Evolutionary conservation across 768 basidiomycete genomes (phyloP), one percentile per base, ranked within the genome.

Genomic region (Thelephora ganbajun): DNA sequence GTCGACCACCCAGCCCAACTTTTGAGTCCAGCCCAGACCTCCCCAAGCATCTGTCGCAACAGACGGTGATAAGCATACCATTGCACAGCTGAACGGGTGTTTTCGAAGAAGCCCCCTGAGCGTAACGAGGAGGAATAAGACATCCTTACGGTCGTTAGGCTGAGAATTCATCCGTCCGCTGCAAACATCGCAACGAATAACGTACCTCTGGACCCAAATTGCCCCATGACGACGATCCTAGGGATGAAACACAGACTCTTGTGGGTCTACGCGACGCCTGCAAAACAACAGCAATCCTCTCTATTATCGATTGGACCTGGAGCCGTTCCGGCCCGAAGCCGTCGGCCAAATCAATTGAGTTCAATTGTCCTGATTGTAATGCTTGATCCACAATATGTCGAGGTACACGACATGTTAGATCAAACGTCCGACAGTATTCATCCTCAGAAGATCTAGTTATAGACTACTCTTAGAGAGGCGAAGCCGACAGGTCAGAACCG

Each of bases 1-100:
- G 61, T 94, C 91, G 2, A 79, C 73, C 26, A 79, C 61, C 88
- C 87, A 91, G 13, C 81, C 77, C 14, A 94, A 61, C 59, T 80
- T 84, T 53, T 83, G 74, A 23, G 79, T 61, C 87, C 89, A 93
- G 2, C 79, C 83, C 16, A 63, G 53, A 14, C 77, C 82, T 34
- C 70, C 75, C 74, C 76, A 81, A 5, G 58, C 58, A 41, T 79
- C 77, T 41, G 66, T 61, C 30, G 76, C 83, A 35, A 80, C 54
- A 54, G 80, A 70, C 6, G 88, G 71, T 2, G 81, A 72, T 12
- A 93, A 66, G 47, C 74, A 76, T 33, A 88, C 61, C 36, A 80
- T 75, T 13, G 79, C 87, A 57, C 84, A 83, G 6, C 71, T 74
- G 51, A 73, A 66, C 37, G 75, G 69, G 57, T 78, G 63, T 43